phyloP scores from a whole-genome alignment of 176 grass and related monocot genomes.

The Cocos nucifera region DNA sequence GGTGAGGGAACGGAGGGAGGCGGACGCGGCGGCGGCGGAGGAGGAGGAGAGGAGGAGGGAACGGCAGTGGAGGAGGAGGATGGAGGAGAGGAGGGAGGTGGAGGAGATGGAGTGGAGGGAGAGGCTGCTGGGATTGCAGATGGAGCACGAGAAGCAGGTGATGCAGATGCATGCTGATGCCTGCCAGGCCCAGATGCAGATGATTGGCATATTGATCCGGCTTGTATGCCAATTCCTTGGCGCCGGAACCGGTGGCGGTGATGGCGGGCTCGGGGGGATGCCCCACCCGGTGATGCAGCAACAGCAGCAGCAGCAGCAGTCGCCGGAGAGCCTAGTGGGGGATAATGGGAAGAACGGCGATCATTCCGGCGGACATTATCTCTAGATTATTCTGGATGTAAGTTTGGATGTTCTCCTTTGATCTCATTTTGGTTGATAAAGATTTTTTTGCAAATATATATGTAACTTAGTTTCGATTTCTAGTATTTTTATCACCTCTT shows the following conservation, averaged over 20 bases:
- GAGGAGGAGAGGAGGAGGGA: not conserved
- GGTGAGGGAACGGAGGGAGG: not conserved
- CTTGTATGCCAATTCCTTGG: constrained; percentile 10
- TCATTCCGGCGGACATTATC: not conserved
- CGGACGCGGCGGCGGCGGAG: constrained; percentile 1
- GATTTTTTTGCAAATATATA: no score
- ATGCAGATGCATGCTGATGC: constrained; percentile 10
- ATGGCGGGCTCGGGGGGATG: constrained; percentile 6
- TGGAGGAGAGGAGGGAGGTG: constrained; percentile 13
- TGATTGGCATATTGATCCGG: constrained; percentile 7
- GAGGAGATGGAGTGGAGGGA: constrained; percentile 19
- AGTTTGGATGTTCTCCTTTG: not conserved
- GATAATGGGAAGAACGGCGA: constrained; percentile 9
- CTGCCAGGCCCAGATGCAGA: constrained; percentile 8
- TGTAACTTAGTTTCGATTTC: no score
- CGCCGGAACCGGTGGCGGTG: not conserved
- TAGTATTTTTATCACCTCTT: no score
- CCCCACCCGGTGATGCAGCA: constrained; percentile 9
- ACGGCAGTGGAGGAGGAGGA: not conserved
- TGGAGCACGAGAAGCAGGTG: constrained; percentile 13
- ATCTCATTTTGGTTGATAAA: no score
- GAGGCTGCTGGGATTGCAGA: constrained; percentile 9
- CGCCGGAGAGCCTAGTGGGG: constrained; percentile 3
- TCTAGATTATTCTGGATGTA: not conserved
- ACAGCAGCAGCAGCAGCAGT: constrained; percentile 2